Base-by-base conservation (phyloP, 78 protist species). In the Dictyostelium brefeldianum region DNA sequence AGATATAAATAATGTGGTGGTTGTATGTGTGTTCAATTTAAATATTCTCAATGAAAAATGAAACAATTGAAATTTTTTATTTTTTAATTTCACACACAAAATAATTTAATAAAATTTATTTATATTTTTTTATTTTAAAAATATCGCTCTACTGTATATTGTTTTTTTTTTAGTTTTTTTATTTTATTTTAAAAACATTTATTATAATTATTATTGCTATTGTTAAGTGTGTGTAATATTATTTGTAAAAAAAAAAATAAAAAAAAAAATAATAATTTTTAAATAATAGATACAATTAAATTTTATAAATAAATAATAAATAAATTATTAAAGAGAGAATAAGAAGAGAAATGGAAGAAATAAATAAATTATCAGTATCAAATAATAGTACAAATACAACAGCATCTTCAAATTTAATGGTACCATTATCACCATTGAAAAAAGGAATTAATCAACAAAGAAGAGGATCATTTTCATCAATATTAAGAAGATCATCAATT, bases 391-490 rank as follows among this genome's bases (percentile, higher is more conserved):
- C 43, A 36, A 36, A 36, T 2, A 36, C 43, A 36, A 36, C 43
- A 36, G 43, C 43, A 36, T 36, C 43, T 36, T 36, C 43, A 36
- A 36, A 36, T 2, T 3, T 36, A 3, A 36, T 36, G 43, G 2
- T 2, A 36, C 43, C 93, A 31, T 80, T 80, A 9, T 87, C 93
- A 29, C 79, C 83, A 27, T 20, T 59, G n/a, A 46, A 71, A 77
- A 87, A 77, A 59, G 59, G 78, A 73, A 3, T 36, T 36, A 36
- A 36, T 36, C 43, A 36, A 20, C 73, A 80, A 80, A 74, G 93
- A 65, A 74, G 93, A 65, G 93, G 93, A 5, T 75, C 83, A 57
- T 87, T 87, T 29, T 87, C 93, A 29, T 87, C 93, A 14, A 77
- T 87, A n/a, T 31, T 87, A 17, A 54, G 93, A 77, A 83, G 91